Evolutionary conservation across 2,329 filamentous ascomycete species (phyloP).

Genomic region (Aspergillus phoenicis): DNA sequence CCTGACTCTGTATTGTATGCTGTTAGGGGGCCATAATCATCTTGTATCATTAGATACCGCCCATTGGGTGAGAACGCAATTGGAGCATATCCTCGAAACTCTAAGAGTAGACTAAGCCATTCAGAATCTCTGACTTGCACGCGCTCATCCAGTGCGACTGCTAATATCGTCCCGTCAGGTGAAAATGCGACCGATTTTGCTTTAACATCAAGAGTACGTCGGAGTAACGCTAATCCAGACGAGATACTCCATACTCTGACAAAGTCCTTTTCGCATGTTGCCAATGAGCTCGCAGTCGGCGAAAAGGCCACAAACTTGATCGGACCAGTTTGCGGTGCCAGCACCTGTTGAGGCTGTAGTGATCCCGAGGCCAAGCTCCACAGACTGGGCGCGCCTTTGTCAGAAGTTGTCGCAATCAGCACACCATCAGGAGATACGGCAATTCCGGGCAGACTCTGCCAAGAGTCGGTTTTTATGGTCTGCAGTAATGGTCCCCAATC

Average conservation of each 20-base stretch:
- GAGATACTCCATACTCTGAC: background rate
- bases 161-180: background rate
- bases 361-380: conserved; percentile 18
- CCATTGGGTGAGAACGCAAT: background rate
- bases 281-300: conserved; percentile 21
- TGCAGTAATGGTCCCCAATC: conserved; percentile 16
- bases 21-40: conserved; percentile 16
- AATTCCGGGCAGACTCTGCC: conserved; percentile 13
- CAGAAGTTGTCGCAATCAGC: conserved; percentile 22
- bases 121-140: background rate
- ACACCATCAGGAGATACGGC: conserved; percentile 21
- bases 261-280: conserved; percentile 16
- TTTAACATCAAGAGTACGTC: background rate
- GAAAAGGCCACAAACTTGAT: conserved; percentile 23
- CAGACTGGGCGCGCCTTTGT: conserved; percentile 11
- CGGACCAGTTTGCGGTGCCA: background rate
- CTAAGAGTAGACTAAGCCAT: background rate
- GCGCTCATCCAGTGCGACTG: background rate
- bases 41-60: background rate
- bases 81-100: background rate
- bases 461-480: conserved; percentile 4
- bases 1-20: too few relatives aligned
- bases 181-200: background rate
- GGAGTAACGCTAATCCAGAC: background rate
- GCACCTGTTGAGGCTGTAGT: conserved; percentile 7